Conservation (phyloP, 1,284 basidiomycete species). For the Veloboletus limbatus region DNA sequence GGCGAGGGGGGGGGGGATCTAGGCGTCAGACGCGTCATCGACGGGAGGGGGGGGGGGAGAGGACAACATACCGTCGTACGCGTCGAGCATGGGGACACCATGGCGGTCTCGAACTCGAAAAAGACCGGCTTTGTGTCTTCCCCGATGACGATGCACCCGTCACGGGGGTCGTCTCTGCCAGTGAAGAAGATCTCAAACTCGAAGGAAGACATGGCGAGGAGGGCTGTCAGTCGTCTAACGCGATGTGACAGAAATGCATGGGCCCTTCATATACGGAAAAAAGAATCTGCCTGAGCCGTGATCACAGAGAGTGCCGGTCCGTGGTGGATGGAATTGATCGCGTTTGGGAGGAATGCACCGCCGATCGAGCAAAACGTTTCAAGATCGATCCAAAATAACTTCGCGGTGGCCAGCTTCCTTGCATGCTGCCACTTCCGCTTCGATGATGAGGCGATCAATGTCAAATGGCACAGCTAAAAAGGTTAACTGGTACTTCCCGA, state of each 20-base stretch:
- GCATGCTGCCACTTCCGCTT: slow-evolving; percentile 11
- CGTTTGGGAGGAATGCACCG: slow-evolving; percentile 8
- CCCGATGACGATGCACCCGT: slow-evolving; percentile 64
- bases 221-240: slow-evolving; percentile 6
- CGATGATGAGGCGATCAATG: slow-evolving; percentile 23
- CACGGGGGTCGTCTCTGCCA: slow-evolving; percentile 60
- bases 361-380: slow-evolving; percentile 13
- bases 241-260: slow-evolving; percentile 12
- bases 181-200: slow-evolving; percentile 66
- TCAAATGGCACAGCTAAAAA: slow-evolving; percentile 28
- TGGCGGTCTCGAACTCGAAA: slow-evolving; percentile 61
- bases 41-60: neutral
- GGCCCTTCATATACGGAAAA: slow-evolving; percentile 33
- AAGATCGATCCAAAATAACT: slow-evolving; percentile 24
- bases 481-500: slow-evolving; percentile 29
- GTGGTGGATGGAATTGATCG: slow-evolving; percentile 46
- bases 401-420: slow-evolving; percentile 7
- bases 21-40: slow-evolving; percentile 7
- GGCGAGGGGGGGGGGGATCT: too few species aligned
- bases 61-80: slow-evolving; percentile 47
- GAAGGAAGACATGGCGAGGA: slow-evolving; percentile 27
- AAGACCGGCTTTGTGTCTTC: slow-evolving; percentile 57
- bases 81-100: slow-evolving; percentile 31
- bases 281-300: slow-evolving; percentile 33
- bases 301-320: slow-evolving; percentile 44